These are phyloP conservation scores for Neofusicoccum laricinum DNA, from an alignment of 2,329 filamentous ascomycete species.

Conservation along the genomic window DNA sequence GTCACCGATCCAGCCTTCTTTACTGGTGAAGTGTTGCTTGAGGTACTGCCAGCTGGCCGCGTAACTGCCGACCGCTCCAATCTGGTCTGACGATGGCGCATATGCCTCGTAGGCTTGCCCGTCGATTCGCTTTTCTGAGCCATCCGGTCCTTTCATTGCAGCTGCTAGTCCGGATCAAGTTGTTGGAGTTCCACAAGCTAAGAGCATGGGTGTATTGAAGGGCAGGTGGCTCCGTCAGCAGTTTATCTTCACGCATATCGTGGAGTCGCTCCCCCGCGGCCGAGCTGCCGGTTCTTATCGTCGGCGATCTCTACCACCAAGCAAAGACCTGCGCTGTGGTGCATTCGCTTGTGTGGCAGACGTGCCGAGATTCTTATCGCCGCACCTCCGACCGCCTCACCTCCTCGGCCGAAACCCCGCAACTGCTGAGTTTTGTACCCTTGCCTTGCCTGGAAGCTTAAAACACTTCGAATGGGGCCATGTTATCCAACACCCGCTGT, in stretches of 20 bases:
- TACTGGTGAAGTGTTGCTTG: not conserved
- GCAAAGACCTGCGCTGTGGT: not conserved
- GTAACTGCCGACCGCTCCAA: not conserved
- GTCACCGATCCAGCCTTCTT: slow-evolving; percentile 39
- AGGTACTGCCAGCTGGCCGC: not conserved
- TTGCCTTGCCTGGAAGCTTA: not conserved
- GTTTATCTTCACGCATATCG: not conserved
- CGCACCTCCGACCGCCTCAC: not conserved
- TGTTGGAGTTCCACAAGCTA: not conserved
- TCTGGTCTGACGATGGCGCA: not conserved
- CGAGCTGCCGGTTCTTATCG: not conserved
- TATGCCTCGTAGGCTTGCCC: not conserved
- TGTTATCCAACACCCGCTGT: not conserved
- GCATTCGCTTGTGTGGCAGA: not conserved
- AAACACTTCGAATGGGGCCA: not conserved
- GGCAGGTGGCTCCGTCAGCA: not conserved
- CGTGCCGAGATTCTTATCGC: not conserved
- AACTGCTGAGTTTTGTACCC: not conserved
- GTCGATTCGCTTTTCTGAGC: not conserved
- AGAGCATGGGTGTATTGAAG: not conserved
- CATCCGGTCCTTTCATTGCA: not conserved
- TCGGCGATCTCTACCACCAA: not conserved
- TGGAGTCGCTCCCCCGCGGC: not conserved
- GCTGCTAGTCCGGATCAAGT: not conserved
- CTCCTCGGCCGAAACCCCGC: not conserved